Conservation (phyloP, 768 basidiomycete genomes). For the Asterophora parasitica region DNA sequence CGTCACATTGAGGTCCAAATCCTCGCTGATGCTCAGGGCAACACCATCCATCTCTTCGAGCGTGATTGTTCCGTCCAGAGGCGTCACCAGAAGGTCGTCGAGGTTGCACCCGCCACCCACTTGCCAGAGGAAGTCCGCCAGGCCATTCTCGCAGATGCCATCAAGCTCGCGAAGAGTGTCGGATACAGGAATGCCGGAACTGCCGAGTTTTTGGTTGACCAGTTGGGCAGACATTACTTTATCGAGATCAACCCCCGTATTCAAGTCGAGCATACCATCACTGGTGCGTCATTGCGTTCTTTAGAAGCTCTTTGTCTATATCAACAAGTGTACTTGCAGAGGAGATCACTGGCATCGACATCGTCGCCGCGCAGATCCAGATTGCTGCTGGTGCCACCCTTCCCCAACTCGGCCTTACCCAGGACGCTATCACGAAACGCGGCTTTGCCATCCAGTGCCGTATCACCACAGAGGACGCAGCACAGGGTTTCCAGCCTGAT, state of each 20-base stretch:
- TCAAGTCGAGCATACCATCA: slow-evolving; percentile 99
- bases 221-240: slow-evolving; percentile 95
- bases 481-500: slow-evolving; percentile 92
- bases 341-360: slow-evolving; percentile 99
- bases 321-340: slow-evolving; percentile 43
- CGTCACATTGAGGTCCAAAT: slow-evolving; percentile 98
- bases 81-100: slow-evolving; percentile 98
- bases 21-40: slow-evolving; percentile 86
- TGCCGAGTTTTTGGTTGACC: slow-evolving; percentile 97
- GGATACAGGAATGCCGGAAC: slow-evolving; percentile 97
- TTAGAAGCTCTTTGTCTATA: background rate
- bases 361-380: slow-evolving; percentile 98
- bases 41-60: slow-evolving; percentile 97
- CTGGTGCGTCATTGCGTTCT: slow-evolving; percentile 50
- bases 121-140: slow-evolving; percentile 88
- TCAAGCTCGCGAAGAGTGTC: slow-evolving; percentile 91
- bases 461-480: slow-evolving; percentile 95
- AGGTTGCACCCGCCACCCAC: slow-evolving; percentile 95
- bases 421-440: slow-evolving; percentile 92
- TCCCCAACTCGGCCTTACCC: slow-evolving; percentile 90
- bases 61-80: slow-evolving; percentile 99
- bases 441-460: slow-evolving; percentile 99
- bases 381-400: slow-evolving; percentile 98
- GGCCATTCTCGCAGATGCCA: slow-evolving; percentile 84
- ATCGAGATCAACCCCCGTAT: slow-evolving; percentile 99